phyloP scores from a whole-genome alignment of 2,329 filamentous ascomycete genomes.

The Emergomyces pasteurianus region DNA sequence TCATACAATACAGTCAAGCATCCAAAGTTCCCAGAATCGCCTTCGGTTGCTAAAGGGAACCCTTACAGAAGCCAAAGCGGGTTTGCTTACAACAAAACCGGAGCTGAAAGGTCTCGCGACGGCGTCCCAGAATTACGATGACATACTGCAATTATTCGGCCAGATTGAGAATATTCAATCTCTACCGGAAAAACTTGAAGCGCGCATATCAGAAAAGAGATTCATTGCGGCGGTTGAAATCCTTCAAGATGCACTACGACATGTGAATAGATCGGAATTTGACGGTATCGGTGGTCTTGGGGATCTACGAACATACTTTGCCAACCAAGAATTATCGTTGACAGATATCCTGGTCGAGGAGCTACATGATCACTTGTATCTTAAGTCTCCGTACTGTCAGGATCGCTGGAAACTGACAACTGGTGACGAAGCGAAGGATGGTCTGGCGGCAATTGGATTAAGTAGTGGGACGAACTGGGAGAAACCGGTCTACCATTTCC shows the following conservation, averaged over 20 bases:
- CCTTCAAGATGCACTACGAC: constrained; percentile 71
- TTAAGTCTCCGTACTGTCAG: constrained; percentile 96
- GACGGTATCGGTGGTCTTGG: constrained; percentile 81
- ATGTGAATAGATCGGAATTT: constrained; percentile 75
- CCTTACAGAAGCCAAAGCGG: constrained; percentile 66
- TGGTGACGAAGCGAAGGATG: constrained; percentile 22
- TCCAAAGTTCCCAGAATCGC: constrained; percentile 74
- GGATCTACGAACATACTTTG: constrained; percentile 76
- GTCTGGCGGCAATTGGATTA: constrained; percentile 15
- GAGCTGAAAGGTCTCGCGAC: constrained; percentile 83
- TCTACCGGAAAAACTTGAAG: constrained; percentile 85
- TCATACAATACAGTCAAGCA: constrained; percentile 93
- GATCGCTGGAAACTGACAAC: constrained; percentile 78
- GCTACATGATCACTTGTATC: constrained; percentile 89
- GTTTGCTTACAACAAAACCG: constrained; percentile 72
- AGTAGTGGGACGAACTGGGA: constrained; percentile 35
- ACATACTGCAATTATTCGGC: constrained; percentile 69
- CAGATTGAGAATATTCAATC: constrained; percentile 79
- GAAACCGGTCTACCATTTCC: constrained; percentile 43
- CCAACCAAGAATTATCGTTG: constrained; percentile 82
- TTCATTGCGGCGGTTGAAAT: constrained; percentile 90
- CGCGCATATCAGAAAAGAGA: constrained; percentile 88
- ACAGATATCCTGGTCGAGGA: constrained; percentile 97
- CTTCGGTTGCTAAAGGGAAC: constrained; percentile 74
- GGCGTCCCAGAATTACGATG: constrained; percentile 81